Evolutionary conservation across 2,329 filamentous ascomycete species (phyloP), one percentile per base, ranked within the genome.

Genomic region (Scedosporium apiospermum): DNA sequence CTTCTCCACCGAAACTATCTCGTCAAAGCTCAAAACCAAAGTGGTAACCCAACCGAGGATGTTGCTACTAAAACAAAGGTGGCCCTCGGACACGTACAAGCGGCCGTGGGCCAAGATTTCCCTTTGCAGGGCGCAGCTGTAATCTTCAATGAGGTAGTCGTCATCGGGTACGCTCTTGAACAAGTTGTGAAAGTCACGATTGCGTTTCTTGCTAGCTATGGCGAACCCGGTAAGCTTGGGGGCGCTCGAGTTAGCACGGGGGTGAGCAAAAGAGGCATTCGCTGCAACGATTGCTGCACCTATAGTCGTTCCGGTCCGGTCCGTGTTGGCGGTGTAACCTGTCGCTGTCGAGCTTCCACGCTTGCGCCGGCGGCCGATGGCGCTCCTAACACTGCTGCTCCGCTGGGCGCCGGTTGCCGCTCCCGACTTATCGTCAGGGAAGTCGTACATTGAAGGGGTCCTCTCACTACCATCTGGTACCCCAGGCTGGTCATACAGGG

Each of bases 21-120:
- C 95, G 71, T 99, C 95, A 72, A 99, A 99, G 73, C 92, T 96
- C 78, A 99, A 96, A 61, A 99, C 93, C 51, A 99, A 80, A 1
- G 95, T 99, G 0, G 95, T 99, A 23, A 96, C 90, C 95, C 95
- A 99, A 62, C 95, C 95, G 57, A 99, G 84, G 67, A 99, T 99
- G 72, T 99, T 99, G 79, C 95, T 98, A 70, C 93, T 97, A 76
- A 99, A 99, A 78, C 95, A 99, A 57, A 99, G 86, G 72, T 99
- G 93, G 10, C 93, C 93, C 76, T 99, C 95, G 0, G 95, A 98
- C 51, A 99, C 91, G 71, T 99, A 99, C 14, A 99, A 82, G 49
- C 95, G 85, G 5, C 95, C 95, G 68, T 97, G 95, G 6, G 96
- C 86, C 42, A 99, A 83, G 65, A 99, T 99, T 71, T 99, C 96